phyloP scores from a whole-genome alignment of 768 basidiomycete genomes.

The Tremella mesenterica region DNA sequence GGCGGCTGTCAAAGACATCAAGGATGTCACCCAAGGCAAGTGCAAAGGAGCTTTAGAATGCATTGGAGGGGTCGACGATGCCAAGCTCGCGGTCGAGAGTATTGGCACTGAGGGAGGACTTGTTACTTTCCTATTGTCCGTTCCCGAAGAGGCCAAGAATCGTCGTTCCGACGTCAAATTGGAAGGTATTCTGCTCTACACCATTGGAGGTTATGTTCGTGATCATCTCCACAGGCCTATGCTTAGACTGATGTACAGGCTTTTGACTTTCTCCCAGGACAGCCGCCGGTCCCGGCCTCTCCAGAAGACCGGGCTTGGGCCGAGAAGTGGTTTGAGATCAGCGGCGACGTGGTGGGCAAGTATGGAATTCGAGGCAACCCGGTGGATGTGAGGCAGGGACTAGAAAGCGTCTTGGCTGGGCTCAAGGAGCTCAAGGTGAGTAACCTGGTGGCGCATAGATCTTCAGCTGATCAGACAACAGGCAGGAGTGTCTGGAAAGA shows the following conservation, averaged over 20 bases:
- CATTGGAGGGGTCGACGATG: conserved; percentile 21
- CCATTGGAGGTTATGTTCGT: conserved; percentile 24
- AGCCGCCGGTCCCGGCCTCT: conserved; percentile 12
- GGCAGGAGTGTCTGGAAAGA: conserved; percentile 30
- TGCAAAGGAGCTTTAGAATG: conserved; percentile 22
- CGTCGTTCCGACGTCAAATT: conserved; percentile 15
- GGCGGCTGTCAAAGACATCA: conserved; percentile 25
- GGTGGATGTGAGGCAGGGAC: conserved; percentile 30
- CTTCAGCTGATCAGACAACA: neutral
- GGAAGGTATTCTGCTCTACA: conserved; percentile 26
- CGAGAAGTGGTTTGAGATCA: conserved; percentile 6
- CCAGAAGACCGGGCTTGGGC: conserved; percentile 21
- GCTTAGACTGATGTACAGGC: conserved; percentile 21
- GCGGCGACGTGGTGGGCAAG: conserved; percentile 18
- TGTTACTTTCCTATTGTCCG: conserved; percentile 16
- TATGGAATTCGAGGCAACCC: conserved; percentile 32
- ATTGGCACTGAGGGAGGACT: conserved; percentile 20
- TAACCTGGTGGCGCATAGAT: neutral
- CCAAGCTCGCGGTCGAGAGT: conserved; percentile 15
- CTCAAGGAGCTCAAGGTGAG: conserved; percentile 19
- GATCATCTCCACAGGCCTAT: neutral
- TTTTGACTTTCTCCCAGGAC: conserved; percentile 25
- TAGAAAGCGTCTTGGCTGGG: conserved; percentile 31
- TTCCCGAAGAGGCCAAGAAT: conserved; percentile 14
- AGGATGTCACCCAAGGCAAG: conserved; percentile 22